Conservation (phyloP, 2,329 filamentous ascomycete genomes). For the Cordyceps cicadae region DNA sequence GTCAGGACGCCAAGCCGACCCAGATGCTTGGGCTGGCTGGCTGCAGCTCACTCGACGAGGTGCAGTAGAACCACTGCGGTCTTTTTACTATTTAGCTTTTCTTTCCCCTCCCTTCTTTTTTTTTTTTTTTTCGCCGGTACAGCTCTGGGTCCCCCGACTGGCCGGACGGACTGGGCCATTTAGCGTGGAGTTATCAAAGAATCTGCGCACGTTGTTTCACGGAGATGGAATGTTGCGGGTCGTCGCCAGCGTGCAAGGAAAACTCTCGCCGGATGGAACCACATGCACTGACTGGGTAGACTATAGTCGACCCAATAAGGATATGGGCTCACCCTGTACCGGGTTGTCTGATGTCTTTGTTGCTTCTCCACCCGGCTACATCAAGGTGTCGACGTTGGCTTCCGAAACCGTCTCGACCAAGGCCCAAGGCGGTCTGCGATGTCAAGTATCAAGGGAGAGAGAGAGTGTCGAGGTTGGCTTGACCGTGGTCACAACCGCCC, state of each 20-base stretch:
- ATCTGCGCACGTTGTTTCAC: constrained; percentile 3
- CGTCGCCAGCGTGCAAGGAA: not conserved
- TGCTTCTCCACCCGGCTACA: not conserved
- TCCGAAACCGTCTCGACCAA: not conserved
- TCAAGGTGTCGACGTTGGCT: not conserved
- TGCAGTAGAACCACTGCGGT: not conserved
- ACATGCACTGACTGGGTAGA: not conserved
- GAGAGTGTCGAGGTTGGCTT: not conserved
- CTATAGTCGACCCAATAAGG: too few species aligned
- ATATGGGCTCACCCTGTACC: not conserved
- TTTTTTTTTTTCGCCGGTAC: too few species aligned
- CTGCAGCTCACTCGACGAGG: not conserved
- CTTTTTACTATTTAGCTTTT: not conserved
- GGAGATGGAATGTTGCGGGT: constrained; percentile 1
- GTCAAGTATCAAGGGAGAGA: not conserved
- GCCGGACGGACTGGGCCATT: not conserved
- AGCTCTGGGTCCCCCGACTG: not conserved
- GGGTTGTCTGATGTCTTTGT: not conserved
- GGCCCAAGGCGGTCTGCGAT: not conserved
- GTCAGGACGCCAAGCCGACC: not conserved
- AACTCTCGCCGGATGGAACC: not conserved
- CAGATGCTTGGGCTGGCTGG: not conserved
- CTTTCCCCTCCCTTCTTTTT: not conserved
- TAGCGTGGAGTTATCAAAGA: not conserved
- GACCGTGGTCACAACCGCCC: not conserved